Evolutionary conservation across 352 stramenopile genomes (phyloP).

Genomic region (Phytophthora pistaciae): DNA sequence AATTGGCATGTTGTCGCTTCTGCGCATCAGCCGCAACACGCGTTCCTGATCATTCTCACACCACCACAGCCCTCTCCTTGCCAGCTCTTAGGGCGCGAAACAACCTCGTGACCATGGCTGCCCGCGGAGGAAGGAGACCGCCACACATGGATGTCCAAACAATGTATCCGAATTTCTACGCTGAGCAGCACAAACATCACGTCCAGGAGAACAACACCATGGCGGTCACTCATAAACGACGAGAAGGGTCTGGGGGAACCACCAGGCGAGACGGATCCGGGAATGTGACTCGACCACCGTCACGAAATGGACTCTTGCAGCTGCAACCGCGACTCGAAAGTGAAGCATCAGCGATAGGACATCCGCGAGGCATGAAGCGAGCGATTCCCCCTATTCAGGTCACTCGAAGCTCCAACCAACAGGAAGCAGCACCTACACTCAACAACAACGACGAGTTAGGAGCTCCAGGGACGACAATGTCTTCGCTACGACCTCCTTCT

Average conservation of each 20-base stretch:
- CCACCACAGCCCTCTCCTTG: no score
- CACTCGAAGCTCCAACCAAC: constrained; percentile 33
- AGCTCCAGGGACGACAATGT: background rate
- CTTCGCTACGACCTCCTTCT: constrained; percentile 27
- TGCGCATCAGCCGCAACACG: no score
- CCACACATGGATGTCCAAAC: constrained; percentile 30
- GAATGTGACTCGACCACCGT: constrained; percentile 1
- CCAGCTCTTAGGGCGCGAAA: no score
- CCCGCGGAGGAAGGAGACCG: constrained; percentile 9
- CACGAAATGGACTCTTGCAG: constrained; percentile 14
- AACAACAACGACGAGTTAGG: background rate
- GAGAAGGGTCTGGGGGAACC: constrained; percentile 17
- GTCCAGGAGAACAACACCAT: constrained; percentile 33
- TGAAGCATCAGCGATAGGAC: background rate
- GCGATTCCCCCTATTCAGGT: constrained; percentile 6
- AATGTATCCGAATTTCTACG: constrained; percentile 73
- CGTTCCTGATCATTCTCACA: no score
- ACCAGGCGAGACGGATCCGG: constrained; percentile 16
- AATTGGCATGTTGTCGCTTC: no score
- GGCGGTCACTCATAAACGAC: constrained; percentile 21
- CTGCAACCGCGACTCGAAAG: constrained; percentile 4
- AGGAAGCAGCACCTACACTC: constrained; percentile 13
- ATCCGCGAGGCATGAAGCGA: background rate
- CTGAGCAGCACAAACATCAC: constrained; percentile 56
- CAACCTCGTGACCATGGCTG: constrained; percentile 12